Conservation (phyloP, 495 filamentous ascomycete genomes). For the Hamigera avellanea region DNA sequence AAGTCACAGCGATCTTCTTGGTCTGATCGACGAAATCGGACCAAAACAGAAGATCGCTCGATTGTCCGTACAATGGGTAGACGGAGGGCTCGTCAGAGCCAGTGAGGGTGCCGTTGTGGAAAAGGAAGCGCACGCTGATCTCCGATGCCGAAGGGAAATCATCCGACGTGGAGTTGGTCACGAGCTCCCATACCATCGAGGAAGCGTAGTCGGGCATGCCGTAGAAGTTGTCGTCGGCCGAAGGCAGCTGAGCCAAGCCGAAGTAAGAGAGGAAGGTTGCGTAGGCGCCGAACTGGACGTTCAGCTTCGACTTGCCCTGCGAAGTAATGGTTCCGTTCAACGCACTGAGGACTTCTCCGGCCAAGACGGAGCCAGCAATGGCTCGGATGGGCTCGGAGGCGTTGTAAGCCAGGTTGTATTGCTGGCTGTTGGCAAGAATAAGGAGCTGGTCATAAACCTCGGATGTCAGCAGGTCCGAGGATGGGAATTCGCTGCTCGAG, state of each 20-base stretch:
- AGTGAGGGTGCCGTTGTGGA: slow-evolving; percentile 39
- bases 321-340: slow-evolving; percentile 33
- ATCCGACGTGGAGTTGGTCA: slow-evolving; percentile 30
- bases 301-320: slow-evolving; percentile 26
- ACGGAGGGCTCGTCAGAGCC: slow-evolving; percentile 12
- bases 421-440: slow-evolving; percentile 36
- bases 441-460: slow-evolving; percentile 25
- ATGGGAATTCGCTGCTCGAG: slow-evolving; percentile 21
- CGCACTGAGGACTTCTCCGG: slow-evolving; percentile 31
- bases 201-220: slow-evolving; percentile 42
- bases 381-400: slow-evolving; percentile 33
- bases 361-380: slow-evolving; percentile 34
- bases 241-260: slow-evolving; percentile 32
- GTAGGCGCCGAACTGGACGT: slow-evolving; percentile 39
- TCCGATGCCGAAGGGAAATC: slow-evolving; percentile 22
- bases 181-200: slow-evolving; percentile 42
- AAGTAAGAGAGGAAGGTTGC: slow-evolving; percentile 40
- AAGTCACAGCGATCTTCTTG: slow-evolving; percentile 27
- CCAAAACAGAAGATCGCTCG: slow-evolving; percentile 26
- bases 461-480: slow-evolving; percentile 20
- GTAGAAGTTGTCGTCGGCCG: slow-evolving; percentile 23
- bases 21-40: slow-evolving; percentile 27
- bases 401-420: slow-evolving; percentile 43
- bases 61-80: slow-evolving; percentile 34
- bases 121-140: slow-evolving; percentile 39